Evolutionary conservation across 73 alveolate genomes (phyloP).

Genomic region (Uronychia setigera): DNA sequence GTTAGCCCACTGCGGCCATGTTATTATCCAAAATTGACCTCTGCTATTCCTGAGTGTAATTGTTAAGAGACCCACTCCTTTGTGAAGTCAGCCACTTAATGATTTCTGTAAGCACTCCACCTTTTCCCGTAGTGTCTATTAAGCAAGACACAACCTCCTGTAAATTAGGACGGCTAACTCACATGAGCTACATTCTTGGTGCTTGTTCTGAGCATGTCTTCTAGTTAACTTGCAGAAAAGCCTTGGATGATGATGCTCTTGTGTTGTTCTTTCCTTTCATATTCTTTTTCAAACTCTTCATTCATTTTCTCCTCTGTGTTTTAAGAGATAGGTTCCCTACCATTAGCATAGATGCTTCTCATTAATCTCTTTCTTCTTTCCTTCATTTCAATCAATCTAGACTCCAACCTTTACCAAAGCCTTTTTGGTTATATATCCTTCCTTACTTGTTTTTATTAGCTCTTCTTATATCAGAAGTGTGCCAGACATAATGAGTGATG

Average conservation of each 20-base stretch:
- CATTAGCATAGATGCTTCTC: conserved; percentile 35
- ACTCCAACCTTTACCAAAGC: conserved; percentile 60
- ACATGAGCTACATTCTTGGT: conserved; percentile 49
- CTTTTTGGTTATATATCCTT: background rate
- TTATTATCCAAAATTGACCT: background rate
- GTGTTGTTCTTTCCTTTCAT: conserved; percentile 46
- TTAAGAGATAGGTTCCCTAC: conserved; percentile 10
- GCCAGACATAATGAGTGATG: conserved; percentile 63
- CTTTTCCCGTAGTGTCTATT: conserved; percentile 24
- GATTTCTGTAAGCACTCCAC: conserved; percentile 75
- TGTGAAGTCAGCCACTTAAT: conserved; percentile 70
- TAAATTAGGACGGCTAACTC: background rate
- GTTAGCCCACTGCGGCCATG: too few species aligned
- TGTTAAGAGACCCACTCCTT: background rate
- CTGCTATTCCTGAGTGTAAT: background rate
- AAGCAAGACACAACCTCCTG: conserved; percentile 44
- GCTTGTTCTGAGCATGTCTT: conserved; percentile 42
- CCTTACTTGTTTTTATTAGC: conserved; percentile 19
- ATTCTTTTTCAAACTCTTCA: conserved; percentile 34
- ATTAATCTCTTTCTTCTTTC: conserved; percentile 53
- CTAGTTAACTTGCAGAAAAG: conserved; percentile 27
- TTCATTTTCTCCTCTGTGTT: conserved; percentile 8
- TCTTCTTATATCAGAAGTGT: conserved; percentile 47
- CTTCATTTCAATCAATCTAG: conserved; percentile 60
- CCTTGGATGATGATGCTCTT: conserved; percentile 37